These are phyloP conservation scores for Saccharomyces pastorianus DNA, from an alignment of 1,139 yeast genomes.

Conservation along the genomic window DNA sequence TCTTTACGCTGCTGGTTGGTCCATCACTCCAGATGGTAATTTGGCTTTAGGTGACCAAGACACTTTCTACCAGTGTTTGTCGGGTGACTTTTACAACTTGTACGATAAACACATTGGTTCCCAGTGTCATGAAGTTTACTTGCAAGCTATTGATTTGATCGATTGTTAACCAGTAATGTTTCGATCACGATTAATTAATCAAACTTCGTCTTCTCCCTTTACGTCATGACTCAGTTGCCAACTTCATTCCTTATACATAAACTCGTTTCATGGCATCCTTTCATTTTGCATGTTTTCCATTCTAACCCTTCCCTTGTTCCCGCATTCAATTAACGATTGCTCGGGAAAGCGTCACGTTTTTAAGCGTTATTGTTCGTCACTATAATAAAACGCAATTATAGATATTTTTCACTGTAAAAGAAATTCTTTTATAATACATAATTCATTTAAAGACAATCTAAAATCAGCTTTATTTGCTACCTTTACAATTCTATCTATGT, in stretches of 20 bases:
- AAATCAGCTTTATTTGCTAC: neutral
- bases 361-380: neutral
- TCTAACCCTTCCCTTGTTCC: neutral
- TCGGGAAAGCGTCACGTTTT: neutral
- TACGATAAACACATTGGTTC: slow-evolving; percentile 61
- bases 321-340: neutral
- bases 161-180: slow-evolving; percentile 38
- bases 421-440: neutral
- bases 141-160: slow-evolving; percentile 57
- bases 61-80: slow-evolving; percentile 70
- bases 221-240: neutral
- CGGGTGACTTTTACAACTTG: slow-evolving; percentile 79
- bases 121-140: slow-evolving; percentile 61
- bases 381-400: neutral
- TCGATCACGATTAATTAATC: neutral
- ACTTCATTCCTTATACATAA: neutral
- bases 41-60: slow-evolving; percentile 63
- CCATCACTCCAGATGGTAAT: slow-evolving; percentile 54
- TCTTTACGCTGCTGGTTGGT: slow-evolving; percentile 82
- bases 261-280: slow-evolving; percentile 12
- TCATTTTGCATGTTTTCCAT: slow-evolving; percentile 9
- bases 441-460: neutral
- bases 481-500: no score
- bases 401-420: neutral
- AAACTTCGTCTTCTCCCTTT: neutral